Conservation (phyloP, 306 rosid species). For the Prunus padus region DNA sequence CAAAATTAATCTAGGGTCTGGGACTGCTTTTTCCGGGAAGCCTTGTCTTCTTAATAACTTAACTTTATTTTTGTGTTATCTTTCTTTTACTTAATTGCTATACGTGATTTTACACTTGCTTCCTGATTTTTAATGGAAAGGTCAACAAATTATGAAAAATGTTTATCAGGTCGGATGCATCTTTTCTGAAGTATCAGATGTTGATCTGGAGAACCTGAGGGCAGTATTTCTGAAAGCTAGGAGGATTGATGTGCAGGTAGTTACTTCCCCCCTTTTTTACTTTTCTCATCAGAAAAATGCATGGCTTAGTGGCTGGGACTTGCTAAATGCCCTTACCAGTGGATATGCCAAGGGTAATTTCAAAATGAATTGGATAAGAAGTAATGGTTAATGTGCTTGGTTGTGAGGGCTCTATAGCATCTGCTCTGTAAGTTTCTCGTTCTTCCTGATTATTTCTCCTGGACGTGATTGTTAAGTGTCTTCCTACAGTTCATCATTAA, state of each 20-base stretch:
- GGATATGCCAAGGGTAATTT: slow-evolving; percentile 8
- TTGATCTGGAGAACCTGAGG: slow-evolving; percentile 50
- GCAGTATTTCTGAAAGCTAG: slow-evolving; percentile 39
- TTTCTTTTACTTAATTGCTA: neutral
- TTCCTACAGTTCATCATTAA: slow-evolving; percentile 61
- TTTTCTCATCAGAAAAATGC: slow-evolving; percentile 5
- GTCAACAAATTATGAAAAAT: slow-evolving; percentile 4
- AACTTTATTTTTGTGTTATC: neutral
- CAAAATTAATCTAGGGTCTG: neutral
- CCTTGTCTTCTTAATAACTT: neutral
- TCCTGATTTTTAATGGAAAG: slow-evolving; percentile 12
- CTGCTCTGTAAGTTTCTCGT: slow-evolving; percentile 13
- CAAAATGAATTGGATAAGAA: neutral
- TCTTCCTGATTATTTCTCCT: slow-evolving; percentile 20
- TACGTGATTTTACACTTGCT: neutral
- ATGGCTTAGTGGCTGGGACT: slow-evolving; percentile 11
- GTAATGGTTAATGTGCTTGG: neutral
- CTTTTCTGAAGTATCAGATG: slow-evolving; percentile 46
- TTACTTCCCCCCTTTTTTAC: slow-evolving; percentile 5
- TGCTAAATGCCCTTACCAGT: slow-evolving; percentile 8
- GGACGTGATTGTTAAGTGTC: slow-evolving; percentile 27
- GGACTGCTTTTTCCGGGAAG: neutral
- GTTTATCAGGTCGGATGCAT: slow-evolving; percentile 70
- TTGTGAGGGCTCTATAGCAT: slow-evolving; percentile 7
- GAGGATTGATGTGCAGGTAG: slow-evolving; percentile 63